Evolutionary conservation across 2,329 filamentous ascomycete genomes (phyloP), one percentile per base, ranked within the genome.

Genomic region (Colletotrichum acutatum): DNA sequence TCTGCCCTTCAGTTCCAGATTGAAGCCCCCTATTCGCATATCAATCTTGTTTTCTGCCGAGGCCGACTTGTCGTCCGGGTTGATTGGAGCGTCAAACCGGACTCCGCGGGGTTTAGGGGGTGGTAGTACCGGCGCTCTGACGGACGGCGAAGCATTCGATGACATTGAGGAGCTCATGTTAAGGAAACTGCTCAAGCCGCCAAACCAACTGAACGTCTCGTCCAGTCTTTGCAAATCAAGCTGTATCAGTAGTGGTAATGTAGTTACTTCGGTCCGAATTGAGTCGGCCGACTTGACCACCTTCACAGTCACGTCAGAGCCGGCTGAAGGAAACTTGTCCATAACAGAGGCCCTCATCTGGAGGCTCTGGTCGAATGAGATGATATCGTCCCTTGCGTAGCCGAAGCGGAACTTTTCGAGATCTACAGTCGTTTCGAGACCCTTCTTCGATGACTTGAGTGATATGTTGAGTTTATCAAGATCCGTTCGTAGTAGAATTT

Each of bases 141-240:
- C 80, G 1, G 80, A 80, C 16, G 85, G 84, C 1, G 91, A 90
- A n/a, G 90, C 88, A 72, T 90, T 93, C 0, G 94, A 95, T 12
- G 92, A 90, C 75, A 97, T 93, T 0, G 96, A 98, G 72, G 90
- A 93, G 74, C 95, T 94, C 80, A 98, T 90, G 77, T 97, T 97
- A 56, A 99, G 85, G 65, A 99, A 93, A 76, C 95, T 95, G 80
- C 95, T 98, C 56, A 99, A 85, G 0, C 97, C 97, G 46, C 97
- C 97, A 82, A 98, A 95, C 87, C 94, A 95, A 68, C 91, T 90
- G 72, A 98, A 91, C 0, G 94, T 94, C 77, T 98, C 95, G 77
- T 98, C 97, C 26, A 98, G 84, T 68, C 90, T 90, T 75, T 93
- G 92, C 19, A 98, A 84, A 79, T 98, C 94, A 53, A 98, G 83